A percentile compares a stretch with the other conserved stretches of the same genome.
These are phyloP conservation scores for Medicago ruthenica DNA, from an alignment of 306 rosid species.

Conservation along the genomic window DNA sequence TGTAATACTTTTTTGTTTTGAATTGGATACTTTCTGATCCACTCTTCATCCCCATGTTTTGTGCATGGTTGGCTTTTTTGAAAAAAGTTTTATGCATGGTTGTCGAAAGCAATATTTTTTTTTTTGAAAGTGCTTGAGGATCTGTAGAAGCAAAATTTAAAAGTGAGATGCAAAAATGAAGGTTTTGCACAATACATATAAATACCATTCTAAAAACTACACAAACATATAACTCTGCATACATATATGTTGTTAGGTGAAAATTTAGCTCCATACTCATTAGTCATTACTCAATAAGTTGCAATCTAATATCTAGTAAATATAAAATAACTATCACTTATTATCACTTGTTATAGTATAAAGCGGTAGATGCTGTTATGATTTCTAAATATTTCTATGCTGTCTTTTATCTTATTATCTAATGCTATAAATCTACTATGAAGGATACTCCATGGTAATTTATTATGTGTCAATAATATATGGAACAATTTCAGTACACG, in stretches of 20 bases:
- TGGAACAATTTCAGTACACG: slow-evolving; percentile 8
- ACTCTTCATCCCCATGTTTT: slow-evolving; percentile 16
- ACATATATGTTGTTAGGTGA: background rate
- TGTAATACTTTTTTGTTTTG: slow-evolving; percentile 4
- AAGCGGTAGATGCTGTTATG: background rate
- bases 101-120: slow-evolving; percentile 20
- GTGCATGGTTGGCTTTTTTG: background rate
- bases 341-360: slow-evolving; percentile 15
- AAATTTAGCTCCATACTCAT: slow-evolving; percentile 24
- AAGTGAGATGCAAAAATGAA: slow-evolving; percentile 15
- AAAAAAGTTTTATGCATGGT: background rate
- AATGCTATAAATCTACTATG: background rate
- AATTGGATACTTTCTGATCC: slow-evolving; percentile 14
- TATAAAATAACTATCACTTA: slow-evolving; percentile 15
- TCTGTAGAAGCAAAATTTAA: slow-evolving; percentile 26
- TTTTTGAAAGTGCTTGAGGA: slow-evolving; percentile 24
- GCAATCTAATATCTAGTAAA: slow-evolving; percentile 28
- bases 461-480: slow-evolving; percentile 7
- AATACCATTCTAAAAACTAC: slow-evolving; percentile 4
- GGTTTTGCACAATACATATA: slow-evolving; percentile 7
- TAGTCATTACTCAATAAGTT: slow-evolving; percentile 10
- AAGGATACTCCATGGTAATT: slow-evolving; percentile 1
- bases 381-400: slow-evolving; percentile 13
- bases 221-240: slow-evolving; percentile 10
- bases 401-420: slow-evolving; percentile 6